Evolutionary conservation across 2,329 filamentous ascomycete genomes (phyloP).

Genomic region (Cercospora sojina): DNA sequence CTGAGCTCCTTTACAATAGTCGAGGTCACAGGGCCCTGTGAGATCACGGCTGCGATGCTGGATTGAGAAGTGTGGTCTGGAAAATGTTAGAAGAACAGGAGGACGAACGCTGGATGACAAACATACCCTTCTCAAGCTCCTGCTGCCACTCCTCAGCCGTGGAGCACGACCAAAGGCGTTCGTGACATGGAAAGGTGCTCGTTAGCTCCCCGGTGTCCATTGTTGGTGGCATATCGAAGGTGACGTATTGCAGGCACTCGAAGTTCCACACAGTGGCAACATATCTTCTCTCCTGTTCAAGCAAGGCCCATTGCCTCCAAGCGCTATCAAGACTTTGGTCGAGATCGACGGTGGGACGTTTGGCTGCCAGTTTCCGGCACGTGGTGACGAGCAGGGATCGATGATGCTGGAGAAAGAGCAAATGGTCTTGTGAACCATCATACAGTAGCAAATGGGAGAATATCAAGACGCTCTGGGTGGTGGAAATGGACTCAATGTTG

Average conservation of each 20-base stretch:
- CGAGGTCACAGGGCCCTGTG: neutral
- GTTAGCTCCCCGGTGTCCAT: constrained; percentile 12
- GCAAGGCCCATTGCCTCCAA: constrained; percentile 7
- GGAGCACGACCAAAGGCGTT: constrained; percentile 7
- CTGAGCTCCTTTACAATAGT: constrained; percentile 8
- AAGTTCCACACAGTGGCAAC: constrained; percentile 7
- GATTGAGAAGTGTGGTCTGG: neutral
- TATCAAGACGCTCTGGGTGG: constrained; percentile 5
- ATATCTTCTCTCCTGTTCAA: constrained; percentile 13
- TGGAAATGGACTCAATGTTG: constrained; percentile 5
- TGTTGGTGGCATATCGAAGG: constrained; percentile 13
- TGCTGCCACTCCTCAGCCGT: constrained; percentile 7
- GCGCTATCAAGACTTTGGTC: neutral
- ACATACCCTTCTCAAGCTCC: constrained; percentile 1
- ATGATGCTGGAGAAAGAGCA: constrained; percentile 9
- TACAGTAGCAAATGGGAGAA: constrained; percentile 8
- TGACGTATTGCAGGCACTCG: constrained; percentile 11
- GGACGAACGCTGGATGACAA: neutral
- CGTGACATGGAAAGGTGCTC: constrained; percentile 1
- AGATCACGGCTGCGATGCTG: constrained; percentile 7
- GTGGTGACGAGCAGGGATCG: constrained; percentile 4
- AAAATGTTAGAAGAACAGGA: neutral
- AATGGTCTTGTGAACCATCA: constrained; percentile 3
- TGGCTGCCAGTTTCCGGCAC: constrained; percentile 2
- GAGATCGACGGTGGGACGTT: neutral